Base-by-base conservation (phyloP, 306 rosid species). In the Potentilla sterilis region DNA sequence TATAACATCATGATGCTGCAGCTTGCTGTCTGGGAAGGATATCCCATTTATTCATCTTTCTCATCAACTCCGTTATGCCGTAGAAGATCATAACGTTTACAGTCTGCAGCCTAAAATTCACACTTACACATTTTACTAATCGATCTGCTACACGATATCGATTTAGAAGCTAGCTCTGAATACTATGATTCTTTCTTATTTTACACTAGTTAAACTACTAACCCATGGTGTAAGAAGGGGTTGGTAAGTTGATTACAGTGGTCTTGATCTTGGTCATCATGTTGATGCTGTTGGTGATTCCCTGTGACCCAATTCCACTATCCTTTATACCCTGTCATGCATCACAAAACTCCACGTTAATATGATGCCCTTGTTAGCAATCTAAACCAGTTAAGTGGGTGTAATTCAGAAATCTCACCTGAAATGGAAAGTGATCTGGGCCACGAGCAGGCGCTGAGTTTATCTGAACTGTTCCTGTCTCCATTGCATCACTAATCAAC, bases 301-400 rank as follows among this genome's bases (percentile, higher is more conserved):
- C 99, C 83, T 96, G 99, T 21, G 99, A 96, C 77, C 99, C 99
- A 77, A 92, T 96, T 63, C 99, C 99, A 83, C 99, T 95, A 79
- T 95, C 99, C 80, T 81, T 95, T 67, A 95, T 87, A 32, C 99
- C 99, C 99, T 95, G 96, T 75, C 65, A 32, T 52, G 32, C 16
- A 28, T 44, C 19, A 32, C 49, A 42, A 28, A 32, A 16, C 9
- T 55, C 1, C 0, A 2, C 19, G 1, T 32, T 24, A 32, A 32
- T 15, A 43, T 11, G 70, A 32, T 7, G 15, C 5, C 15, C 15
- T 21, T 57, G 52, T 40, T 1, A 9, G 18, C 46, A 54, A 54
- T 3, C 21, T 2, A 7, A 15, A 55, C n/a, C 4, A 42, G 2
- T 42, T 43, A 24, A 22, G 35, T 35, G 22, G 11, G 52, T 7